Evolutionary conservation across 192 early-diverging fungal species (phyloP).

Genomic region (Rhizophagus prolifer): DNA sequence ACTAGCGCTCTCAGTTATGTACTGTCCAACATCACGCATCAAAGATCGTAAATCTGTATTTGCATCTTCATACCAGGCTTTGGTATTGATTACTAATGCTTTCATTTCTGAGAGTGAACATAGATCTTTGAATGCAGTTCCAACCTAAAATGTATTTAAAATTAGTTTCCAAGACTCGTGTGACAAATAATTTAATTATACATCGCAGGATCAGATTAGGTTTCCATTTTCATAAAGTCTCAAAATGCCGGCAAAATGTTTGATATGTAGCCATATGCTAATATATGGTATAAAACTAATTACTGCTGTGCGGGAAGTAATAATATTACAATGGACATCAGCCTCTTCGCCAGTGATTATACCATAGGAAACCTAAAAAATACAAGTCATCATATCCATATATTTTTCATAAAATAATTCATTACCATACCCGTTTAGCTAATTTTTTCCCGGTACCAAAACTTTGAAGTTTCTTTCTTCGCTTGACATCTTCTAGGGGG

Average conservation of each 20-base stretch:
- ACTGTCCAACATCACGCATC: background rate
- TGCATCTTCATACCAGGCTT: background rate
- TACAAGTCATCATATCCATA: no score
- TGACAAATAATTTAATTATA: background rate
- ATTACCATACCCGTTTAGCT: no score
- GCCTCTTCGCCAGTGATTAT: background rate
- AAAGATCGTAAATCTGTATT: no score
- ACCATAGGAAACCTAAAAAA: background rate
- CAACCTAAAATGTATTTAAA: slow-evolving; percentile 7
- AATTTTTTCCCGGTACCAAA: no score
- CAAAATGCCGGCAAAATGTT: background rate
- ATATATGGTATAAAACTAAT: background rate
- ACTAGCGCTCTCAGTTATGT: background rate
- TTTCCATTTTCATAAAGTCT: no score
- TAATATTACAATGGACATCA: background rate
- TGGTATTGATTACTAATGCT: slow-evolving; percentile 13
- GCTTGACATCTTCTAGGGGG: no score
- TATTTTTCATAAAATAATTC: no score
- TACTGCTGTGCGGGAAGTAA: no score
- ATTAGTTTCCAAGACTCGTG: background rate
- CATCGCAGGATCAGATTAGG: slow-evolving; percentile 18
- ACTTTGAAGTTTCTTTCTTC: no score
- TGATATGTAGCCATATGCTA: background rate
- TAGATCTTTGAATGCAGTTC: slow-evolving; percentile 15
- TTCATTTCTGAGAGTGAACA: no score